Evolutionary conservation across 2,329 filamentous ascomycete species (phyloP), one percentile per base, ranked within the genome.

Genomic region (Scedosporium dehoogii): DNA sequence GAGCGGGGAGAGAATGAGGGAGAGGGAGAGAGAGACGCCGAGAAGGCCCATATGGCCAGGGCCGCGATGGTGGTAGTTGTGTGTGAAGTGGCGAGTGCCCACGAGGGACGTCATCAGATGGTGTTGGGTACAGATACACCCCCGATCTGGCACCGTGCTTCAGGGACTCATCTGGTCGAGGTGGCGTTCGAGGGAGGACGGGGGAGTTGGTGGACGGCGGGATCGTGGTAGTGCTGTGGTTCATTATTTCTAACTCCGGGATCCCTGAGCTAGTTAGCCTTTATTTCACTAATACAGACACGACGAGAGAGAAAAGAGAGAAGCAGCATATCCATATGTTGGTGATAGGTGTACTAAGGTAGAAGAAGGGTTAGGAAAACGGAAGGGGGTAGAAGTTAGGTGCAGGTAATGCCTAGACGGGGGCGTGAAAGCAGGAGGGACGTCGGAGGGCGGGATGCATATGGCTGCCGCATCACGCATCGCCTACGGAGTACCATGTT

Each of bases 71-170:
- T 25, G 12, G 23, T 12, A 12, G 33, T 38, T 38, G 33, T 12
- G 29, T 10, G 23, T 23, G 51, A 55, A 55, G 18, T 55, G 18
- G 18, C 51, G 21, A 27, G 51, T 55, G 12, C 23, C 23, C 51
- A 48, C 21, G 16, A 55, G 23, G 51, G 23, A 55, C 51, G 23
- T 55, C 6, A 10, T 25, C 18, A 12, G 18, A 55, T 18, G 18
- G 51, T 23, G 51, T 55, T 55, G 51, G 51, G 51, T 55, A 55
- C 18, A 27, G 51, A 55, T 55, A 55, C 51, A 55, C 51, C 51
- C 51, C 51, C 6, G 21, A 18, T n/a, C n/a, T n/a, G n/a, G 44
- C 16, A n/a, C 18, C 44, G 16, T 48, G 44, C 44, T 21, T 48
- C 44, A 55, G 18, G 51, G 51, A 2, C 21, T 27, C 51, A 23